Evolutionary conservation across 2,329 filamentous ascomycete species (phyloP).

Genomic region (Uncinocarpus reesii): DNA sequence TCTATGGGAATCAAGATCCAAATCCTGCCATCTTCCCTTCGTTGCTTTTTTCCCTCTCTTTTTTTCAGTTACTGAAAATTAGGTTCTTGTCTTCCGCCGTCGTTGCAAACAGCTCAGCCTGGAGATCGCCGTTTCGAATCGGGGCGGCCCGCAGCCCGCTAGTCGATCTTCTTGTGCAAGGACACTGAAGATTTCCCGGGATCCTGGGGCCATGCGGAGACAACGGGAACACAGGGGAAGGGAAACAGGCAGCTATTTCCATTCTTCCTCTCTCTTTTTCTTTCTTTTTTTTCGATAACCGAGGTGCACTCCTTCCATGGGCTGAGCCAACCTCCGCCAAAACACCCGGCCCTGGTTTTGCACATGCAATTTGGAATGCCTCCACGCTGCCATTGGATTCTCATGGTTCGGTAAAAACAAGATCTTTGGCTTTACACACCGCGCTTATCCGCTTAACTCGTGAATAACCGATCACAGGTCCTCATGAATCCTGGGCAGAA

Average conservation of each 20-base stretch:
- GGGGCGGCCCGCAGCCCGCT: constrained; percentile 12
- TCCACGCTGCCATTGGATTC: not conserved
- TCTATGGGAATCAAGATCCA: not conserved
- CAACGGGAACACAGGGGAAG: not conserved
- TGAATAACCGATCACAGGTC: constrained; percentile 2
- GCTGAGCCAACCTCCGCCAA: no score
- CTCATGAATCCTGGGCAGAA: not conserved
- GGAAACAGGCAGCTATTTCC: no score
- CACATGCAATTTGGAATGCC: no score
- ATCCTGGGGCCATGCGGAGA: constrained; percentile 8
- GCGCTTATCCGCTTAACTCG: constrained; percentile 3
- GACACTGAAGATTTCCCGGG: constrained; percentile 2
- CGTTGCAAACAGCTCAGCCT: not conserved
- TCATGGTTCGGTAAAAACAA: not conserved
- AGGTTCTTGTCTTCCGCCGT: not conserved
- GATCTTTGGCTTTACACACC: not conserved
- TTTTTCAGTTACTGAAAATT: not conserved
- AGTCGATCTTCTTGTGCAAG: constrained; percentile 9
- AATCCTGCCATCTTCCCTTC: not conserved
- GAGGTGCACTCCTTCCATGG: not conserved
- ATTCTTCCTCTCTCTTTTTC: not conserved
- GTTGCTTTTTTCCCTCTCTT: not conserved
- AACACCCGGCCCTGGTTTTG: no score
- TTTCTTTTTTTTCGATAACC: not conserved
- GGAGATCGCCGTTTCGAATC: constrained; percentile 13